Evolutionary conservation across 352 stramenopile species (phyloP), one percentile per base, ranked within the genome.

Genomic region (Phytopythium ostracodes): DNA sequence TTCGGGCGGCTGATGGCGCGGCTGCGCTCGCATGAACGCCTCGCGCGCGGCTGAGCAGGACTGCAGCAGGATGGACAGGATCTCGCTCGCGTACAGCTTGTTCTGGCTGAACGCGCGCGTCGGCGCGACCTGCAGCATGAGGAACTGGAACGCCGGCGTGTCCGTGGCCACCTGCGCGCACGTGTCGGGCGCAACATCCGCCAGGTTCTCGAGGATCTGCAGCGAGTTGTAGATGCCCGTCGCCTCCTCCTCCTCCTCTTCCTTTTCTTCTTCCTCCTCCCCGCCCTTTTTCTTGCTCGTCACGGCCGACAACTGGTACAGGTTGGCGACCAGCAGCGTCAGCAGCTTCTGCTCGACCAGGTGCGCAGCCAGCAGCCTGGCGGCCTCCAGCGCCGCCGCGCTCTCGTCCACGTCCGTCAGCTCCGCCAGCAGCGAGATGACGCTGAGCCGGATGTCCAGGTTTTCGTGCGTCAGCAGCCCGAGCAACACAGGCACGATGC

Each of bases 21-120:
- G 29, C 57, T 68, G 44, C 63, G 60, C 65, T n/a, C 61, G 57
- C 17, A 96, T 59, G 22, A 82, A 78, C 38, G 70, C 72, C 44
- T 86, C 73, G 8, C 72, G 75, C 24, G 77, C 60, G 2, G 47
- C n/a, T 4, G 67, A 18, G 3, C 86, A 79, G 3, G 81, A 81
- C 62, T 96, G 86, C 29, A 92, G 59, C 33, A 97, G 53, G 44
- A 97, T 96, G 24, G 82, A 91, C 54, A 97, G 60, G 33, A 97
- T 79, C 62, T 97, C 89, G 24, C 79, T 88, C 27, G 76, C 72
- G 53, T 94, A 95, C 17, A 96, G 71, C 67, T 95, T 94, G 65
- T 93, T 96, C 52, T 84, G 65, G 55, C 68, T 79, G 55, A 88
- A 86, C 20, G 22, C 44, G 31, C 64, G 71, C 22, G 59, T 73